Evolutionary conservation across 108 stramenopile species (phyloP), one percentile per base, ranked within the genome.

Genomic region (Mayamaea pseudoterrestris): DNA sequence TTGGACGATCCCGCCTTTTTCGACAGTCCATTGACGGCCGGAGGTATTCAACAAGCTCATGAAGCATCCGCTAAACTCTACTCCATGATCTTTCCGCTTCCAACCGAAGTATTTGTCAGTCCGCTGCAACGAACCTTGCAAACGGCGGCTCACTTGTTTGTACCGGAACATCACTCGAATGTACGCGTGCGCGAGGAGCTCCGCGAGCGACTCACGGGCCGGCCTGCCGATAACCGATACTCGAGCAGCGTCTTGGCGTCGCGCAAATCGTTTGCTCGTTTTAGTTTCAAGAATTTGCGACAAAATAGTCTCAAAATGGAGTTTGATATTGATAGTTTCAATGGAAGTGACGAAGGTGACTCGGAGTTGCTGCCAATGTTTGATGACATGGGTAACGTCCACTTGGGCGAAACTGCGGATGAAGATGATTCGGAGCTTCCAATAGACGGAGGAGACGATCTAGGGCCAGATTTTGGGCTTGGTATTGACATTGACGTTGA

Each of bases 101-200:
- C 74, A 0, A 53, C 65, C 14, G 69, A 76, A 55, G 72, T 69
- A 11, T 58, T 75, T 50, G 65, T 69, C 11, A 61, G 59, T 18
- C 79, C 79, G 11, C 42, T 80, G 22, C 56, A 66, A 21, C 52
- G 79, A 18, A 61, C 68, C 7, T 45, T 80, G 41, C 61, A 73
- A 36, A 80, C 79, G 1, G 66, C 68, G n/a, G 57, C 58, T 5
- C 47, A 39, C 11, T 31, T 77, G 9, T 69, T 68, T 45, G n/a
- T n/a, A n/a, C 66, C 71, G 1, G 41, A 61, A 26, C 39, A 53
- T 50, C 31, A 64, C 21, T 13, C 21, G 4, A 57, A 58, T 11
- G 60, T 72, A 1, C 60, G 60, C 35, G 68, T 80, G 11, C 57
- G 61, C 42, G 53, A 58, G 9, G 71, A 73, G 16, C 35, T 80